These are phyloP conservation scores for Calycina herbarum DNA, from an alignment of 2,329 filamentous ascomycete genomes.

Conservation along the genomic window DNA sequence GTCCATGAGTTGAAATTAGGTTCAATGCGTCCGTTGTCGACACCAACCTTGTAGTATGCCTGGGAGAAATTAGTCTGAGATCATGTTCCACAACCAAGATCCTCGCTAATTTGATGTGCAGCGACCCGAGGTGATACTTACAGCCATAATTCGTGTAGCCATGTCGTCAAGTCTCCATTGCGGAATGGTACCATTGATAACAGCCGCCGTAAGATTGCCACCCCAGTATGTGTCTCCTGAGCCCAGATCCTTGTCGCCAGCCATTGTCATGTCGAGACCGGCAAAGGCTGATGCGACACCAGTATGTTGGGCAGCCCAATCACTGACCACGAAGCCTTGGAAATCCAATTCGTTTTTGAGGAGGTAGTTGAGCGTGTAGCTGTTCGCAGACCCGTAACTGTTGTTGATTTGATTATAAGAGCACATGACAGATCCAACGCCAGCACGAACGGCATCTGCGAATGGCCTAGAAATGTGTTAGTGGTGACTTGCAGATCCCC, in stretches of 20 bases:
- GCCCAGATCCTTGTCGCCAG: conserved; percentile 76
- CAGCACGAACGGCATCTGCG: conserved; percentile 61
- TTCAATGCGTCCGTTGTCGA: conserved; percentile 40
- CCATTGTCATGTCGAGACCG: conserved; percentile 87
- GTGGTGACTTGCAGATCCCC: not conserved
- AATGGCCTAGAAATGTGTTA: conserved; percentile 45
- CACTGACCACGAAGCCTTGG: conserved; percentile 76
- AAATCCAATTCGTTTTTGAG: conserved; percentile 81
- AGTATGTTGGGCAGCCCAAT: conserved; percentile 75
- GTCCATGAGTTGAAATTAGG: conserved; percentile 93
- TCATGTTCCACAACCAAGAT: not conserved
- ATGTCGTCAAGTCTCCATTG: conserved; percentile 90
- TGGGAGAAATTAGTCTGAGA: not conserved
- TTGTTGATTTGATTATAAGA: conserved; percentile 77
- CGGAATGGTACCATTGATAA: conserved; percentile 86
- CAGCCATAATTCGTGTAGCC: conserved; percentile 77
- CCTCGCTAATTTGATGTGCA: not conserved
- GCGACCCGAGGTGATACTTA: conserved; percentile 48
- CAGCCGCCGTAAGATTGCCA: conserved; percentile 78
- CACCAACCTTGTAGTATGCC: conserved; percentile 39
- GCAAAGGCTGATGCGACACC: conserved; percentile 67
- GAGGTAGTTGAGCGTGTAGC: conserved; percentile 70
- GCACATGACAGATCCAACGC: conserved; percentile 77
- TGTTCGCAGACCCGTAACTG: conserved; percentile 77
- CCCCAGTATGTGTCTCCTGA: conserved; percentile 68